These are phyloP conservation scores for Pezicula carpinea DNA, from an alignment of 2,329 filamentous ascomycete species.

Conservation along the genomic window DNA sequence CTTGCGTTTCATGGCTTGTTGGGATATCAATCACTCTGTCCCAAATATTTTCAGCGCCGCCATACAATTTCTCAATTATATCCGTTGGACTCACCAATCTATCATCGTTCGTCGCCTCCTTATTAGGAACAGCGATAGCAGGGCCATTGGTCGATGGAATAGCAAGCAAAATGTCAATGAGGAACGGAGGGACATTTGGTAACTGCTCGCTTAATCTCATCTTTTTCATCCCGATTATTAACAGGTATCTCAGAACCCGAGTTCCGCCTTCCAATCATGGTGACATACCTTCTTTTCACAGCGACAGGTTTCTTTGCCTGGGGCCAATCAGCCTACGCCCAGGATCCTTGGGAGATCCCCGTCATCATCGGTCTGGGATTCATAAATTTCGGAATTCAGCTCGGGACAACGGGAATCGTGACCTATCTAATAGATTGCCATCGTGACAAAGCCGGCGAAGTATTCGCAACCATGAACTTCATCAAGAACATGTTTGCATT, in stretches of 20 bases:
- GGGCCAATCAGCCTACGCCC: slow-evolving; percentile 26
- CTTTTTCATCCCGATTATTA: neutral
- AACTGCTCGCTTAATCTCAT: neutral
- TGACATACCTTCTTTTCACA: slow-evolving; percentile 23
- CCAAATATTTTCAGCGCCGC: slow-evolving; percentile 27
- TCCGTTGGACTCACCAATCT: slow-evolving; percentile 44
- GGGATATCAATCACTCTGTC: slow-evolving; percentile 43
- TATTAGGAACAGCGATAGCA: slow-evolving; percentile 42
- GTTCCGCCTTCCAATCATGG: slow-evolving; percentile 29
- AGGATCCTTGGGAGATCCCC: slow-evolving; percentile 29
- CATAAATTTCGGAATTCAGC: slow-evolving; percentile 32
- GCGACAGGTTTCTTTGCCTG: slow-evolving; percentile 36
- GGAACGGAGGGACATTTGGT: slow-evolving; percentile 16
- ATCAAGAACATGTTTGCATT: slow-evolving; percentile 35
- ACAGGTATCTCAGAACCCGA: slow-evolving; percentile 29
- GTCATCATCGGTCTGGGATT: slow-evolving; percentile 30
- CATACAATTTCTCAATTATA: slow-evolving; percentile 32
- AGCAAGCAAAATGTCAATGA: slow-evolving; percentile 26
- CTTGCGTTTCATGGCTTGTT: slow-evolving; percentile 34
- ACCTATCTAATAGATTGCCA: slow-evolving; percentile 38
- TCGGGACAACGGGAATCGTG: slow-evolving; percentile 33
- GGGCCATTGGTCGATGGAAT: slow-evolving; percentile 37
- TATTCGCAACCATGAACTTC: slow-evolving; percentile 36
- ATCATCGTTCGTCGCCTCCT: slow-evolving; percentile 41
- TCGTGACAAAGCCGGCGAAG: slow-evolving; percentile 34